Conservation (phyloP, 2,329 filamentous ascomycete genomes). For the Ploettnerulaceae sp. region DNA sequence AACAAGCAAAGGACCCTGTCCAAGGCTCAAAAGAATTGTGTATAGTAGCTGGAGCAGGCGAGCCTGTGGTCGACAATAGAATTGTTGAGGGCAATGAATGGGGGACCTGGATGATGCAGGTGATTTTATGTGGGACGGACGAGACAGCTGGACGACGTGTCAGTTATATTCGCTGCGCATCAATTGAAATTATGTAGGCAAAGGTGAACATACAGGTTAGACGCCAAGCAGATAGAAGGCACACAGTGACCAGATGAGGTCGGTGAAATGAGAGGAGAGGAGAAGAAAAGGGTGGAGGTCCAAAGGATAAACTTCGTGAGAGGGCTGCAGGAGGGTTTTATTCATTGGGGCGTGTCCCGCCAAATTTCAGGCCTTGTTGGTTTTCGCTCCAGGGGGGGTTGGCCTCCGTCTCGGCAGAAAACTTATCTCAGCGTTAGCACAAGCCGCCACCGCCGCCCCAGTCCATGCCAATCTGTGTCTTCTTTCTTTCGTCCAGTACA, state of each 20-base stretch:
- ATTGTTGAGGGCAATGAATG: slow-evolving; percentile 14
- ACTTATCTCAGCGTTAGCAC: background rate
- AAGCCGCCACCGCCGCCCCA: slow-evolving; percentile 3
- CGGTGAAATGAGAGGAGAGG: background rate
- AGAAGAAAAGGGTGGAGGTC: background rate
- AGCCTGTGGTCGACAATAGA: slow-evolving; percentile 8
- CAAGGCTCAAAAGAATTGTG: background rate
- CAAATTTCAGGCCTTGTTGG: slow-evolving; percentile 9
- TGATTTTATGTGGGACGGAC: slow-evolving; percentile 7
- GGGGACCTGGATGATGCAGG: background rate
- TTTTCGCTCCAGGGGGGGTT: background rate
- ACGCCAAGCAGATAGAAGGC: background rate
- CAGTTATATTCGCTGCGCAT: slow-evolving; percentile 8
- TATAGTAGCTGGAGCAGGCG: slow-evolving; percentile 4
- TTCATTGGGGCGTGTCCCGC: slow-evolving; percentile 9
- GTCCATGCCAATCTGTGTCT: background rate
- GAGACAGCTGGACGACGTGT: slow-evolving; percentile 11
- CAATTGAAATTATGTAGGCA: background rate
- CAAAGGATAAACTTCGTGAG: background rate
- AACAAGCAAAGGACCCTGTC: slow-evolving; percentile 2
- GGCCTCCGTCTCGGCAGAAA: slow-evolving; percentile 6
- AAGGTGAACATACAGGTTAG: background rate
- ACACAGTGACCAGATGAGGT: background rate
- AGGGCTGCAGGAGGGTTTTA: slow-evolving; percentile 5
- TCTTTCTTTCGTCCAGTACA: no score